Evolutionary conservation across 208 protist species (phyloP), one percentile per base, ranked within the genome.

Genomic region (Strigomonas culicis): DNA sequence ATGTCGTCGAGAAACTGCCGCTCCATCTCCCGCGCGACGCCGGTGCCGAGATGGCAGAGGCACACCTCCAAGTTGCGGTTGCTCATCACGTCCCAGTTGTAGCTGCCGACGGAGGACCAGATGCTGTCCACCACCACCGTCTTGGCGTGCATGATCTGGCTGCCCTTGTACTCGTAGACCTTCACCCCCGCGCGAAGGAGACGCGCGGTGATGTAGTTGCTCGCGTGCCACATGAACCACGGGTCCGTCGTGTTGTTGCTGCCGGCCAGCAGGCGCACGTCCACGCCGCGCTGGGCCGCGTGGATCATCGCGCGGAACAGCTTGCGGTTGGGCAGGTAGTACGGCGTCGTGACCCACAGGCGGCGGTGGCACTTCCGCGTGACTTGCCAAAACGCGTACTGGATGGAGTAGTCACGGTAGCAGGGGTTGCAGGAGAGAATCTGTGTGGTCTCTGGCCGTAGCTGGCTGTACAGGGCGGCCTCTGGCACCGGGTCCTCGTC

Each of bases 11-110:
- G 59, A 61, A 96, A 96, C 55, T 96, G 91, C n/a, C 46, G 24
- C 68, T 96, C 91, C 88, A 96, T 94, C 65, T 84, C 74, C 24
- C 71, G 70, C 21, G 91, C 91, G 22, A 93, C 27, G 2, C 63
- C 75, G 17, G 75, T 58, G 59, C 87, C 79, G 10, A 94, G 66
- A 59, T 91, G 80, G 65, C 82, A 91, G 8, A 96, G 46, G 59
- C 88, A 94, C 50, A 94, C 84, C 68, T 97, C 89, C 53, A 97
- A 72, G 70, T 95, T 94, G 41, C 89, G 91, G 74, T 97, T 94
- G 72, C 86, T 94, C 85, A 97, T 90, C 58, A 92, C 72, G 58
- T 97, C 94, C 79, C 91, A 92, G 69, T 97, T 97, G 75, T 94
- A 97, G 70, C 83, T 94, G 28, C 94, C 94, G 24, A 97, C 78